These are phyloP conservation scores for Mycosphaerelloides madeirae DNA, from an alignment of 2,329 filamentous ascomycete genomes.

Conservation along the genomic window DNA sequence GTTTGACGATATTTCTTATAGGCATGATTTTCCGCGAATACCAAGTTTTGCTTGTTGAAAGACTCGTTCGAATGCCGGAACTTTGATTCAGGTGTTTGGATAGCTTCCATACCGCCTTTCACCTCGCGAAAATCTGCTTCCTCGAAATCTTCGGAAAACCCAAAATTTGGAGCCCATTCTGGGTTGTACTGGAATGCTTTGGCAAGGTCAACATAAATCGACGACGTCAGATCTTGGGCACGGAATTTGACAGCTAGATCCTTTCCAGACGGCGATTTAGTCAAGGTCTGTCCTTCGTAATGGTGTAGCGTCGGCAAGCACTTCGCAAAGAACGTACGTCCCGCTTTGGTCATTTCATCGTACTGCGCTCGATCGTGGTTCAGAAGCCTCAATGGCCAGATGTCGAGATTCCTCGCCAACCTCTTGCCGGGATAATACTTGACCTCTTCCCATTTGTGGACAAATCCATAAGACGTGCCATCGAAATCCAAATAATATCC, in stretches of 20 bases:
- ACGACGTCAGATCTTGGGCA: neutral
- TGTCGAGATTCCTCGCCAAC: neutral
- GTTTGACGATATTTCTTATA: neutral
- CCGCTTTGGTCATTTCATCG: neutral
- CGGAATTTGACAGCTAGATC: neutral
- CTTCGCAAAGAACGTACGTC: neutral
- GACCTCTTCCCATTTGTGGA: neutral
- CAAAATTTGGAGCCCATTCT: neutral
- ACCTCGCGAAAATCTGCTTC: neutral
- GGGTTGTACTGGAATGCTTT: neutral
- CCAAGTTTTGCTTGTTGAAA: neutral
- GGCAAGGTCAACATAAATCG: neutral
- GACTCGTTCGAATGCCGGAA: neutral
- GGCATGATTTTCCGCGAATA: neutral
- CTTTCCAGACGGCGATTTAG: neutral
- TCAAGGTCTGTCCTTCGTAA: neutral
- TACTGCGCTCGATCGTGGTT: neutral
- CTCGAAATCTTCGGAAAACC: neutral
- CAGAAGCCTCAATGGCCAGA: neutral
- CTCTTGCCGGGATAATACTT: neutral
- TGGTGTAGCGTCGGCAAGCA: neutral
- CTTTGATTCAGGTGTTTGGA: neutral
- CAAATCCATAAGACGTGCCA: no score
- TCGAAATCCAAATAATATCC: neutral
- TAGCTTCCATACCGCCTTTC: neutral